phyloP scores from a whole-genome alignment of 176 grass and related monocot genomes.

The Phoenix roebelenii region DNA sequence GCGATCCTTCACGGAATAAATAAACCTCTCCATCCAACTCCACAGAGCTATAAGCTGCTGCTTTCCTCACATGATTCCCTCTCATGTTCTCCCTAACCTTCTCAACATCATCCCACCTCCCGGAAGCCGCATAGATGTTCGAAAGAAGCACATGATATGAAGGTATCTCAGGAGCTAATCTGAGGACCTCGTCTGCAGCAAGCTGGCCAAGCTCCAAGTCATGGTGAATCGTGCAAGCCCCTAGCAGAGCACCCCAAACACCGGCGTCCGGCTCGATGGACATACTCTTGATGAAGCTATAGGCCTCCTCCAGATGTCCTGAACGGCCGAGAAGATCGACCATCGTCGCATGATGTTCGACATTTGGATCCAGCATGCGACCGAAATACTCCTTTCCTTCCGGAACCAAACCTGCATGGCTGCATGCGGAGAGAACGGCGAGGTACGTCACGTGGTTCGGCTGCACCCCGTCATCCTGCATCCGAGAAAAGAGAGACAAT shows the following conservation, averaged over 20 bases:
- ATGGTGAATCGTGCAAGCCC: neutral
- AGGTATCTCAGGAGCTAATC: neutral
- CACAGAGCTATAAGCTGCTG: conserved; percentile 11
- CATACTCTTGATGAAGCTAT: conserved; percentile 14
- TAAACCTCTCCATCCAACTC: conserved; percentile 12
- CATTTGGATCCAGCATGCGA: neutral
- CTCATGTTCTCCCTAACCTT: conserved; percentile 5
- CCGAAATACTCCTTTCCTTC: conserved; percentile 11
- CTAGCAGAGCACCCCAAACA: conserved; percentile 9
- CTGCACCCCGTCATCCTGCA: neutral
- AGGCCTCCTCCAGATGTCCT: conserved; percentile 3
- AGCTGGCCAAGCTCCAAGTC: conserved; percentile 1
- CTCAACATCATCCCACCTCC: neutral
- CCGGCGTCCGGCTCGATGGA: conserved; percentile 3
- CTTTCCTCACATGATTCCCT: conserved; percentile 5
- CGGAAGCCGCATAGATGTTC: conserved; percentile 11
- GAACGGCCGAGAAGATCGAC: conserved; percentile 10
- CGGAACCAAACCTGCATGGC: neutral
- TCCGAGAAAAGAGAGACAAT: conserved; percentile 1
- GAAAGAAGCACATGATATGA: conserved; percentile 16
- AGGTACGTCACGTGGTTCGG: conserved; percentile 5
- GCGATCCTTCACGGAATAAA: conserved; percentile 12
- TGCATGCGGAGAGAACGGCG: conserved; percentile 9
- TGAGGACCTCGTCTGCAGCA: conserved; percentile 11
- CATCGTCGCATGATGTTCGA: conserved; percentile 13